These are phyloP conservation scores for Kandelia obovata DNA, from an alignment of 345 rosid genomes.

Conservation along the genomic window DNA sequence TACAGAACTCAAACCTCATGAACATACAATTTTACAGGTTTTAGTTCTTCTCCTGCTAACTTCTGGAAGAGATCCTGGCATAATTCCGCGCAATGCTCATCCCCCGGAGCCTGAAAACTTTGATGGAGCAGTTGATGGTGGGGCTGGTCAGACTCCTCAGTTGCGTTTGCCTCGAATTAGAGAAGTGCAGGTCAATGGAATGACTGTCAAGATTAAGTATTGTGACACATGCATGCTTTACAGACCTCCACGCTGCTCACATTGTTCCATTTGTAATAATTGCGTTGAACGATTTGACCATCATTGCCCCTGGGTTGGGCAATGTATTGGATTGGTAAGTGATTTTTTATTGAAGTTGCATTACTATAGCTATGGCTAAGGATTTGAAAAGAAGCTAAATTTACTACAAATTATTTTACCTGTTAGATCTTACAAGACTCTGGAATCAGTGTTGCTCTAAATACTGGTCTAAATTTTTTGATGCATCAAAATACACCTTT, in stretches of 20 bases:
- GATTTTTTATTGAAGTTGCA: not conserved
- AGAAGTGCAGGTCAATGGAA: constrained; percentile 28
- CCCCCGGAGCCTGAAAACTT: constrained; percentile 35
- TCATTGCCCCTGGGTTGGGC: constrained; percentile 41
- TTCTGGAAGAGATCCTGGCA: constrained; percentile 39
- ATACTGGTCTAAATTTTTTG: not conserved
- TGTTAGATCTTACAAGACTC: not conserved
- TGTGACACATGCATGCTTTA: constrained; percentile 39
- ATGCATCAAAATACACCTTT: too few species aligned
- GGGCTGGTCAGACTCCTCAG: constrained; percentile 34
- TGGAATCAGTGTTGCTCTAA: too few species aligned
- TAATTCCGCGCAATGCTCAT: constrained; percentile 32
- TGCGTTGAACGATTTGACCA: constrained; percentile 36
- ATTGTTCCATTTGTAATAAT: constrained; percentile 36
- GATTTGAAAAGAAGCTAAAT: too few species aligned
- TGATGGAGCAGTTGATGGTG: constrained; percentile 26
- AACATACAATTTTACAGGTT: constrained; percentile 11
- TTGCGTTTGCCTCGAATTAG: constrained; percentile 26
- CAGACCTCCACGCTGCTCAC: constrained; percentile 38
- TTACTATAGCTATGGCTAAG: not conserved
- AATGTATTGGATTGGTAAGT: constrained; percentile 34
- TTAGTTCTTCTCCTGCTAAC: constrained; percentile 32
- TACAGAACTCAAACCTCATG: not conserved
- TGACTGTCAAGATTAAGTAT: constrained; percentile 22
- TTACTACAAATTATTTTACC: not conserved